Conservation (phyloP, 2,329 filamentous ascomycete genomes). For the Xenoacremonium recifei region DNA sequence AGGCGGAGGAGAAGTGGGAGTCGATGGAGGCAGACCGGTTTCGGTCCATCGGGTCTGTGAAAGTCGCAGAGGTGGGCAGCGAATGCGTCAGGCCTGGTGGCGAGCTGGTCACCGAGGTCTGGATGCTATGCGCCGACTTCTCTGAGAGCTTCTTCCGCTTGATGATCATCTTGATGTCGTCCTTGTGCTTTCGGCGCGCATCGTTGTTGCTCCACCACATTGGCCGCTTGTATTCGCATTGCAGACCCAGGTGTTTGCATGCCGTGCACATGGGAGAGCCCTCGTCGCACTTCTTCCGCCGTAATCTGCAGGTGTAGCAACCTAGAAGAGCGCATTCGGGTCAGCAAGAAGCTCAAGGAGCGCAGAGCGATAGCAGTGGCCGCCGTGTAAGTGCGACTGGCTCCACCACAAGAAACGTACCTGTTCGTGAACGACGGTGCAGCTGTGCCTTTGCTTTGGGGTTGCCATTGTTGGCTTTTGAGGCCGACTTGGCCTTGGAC, state of each 20-base stretch:
- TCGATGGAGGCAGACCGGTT: constrained; percentile 77
- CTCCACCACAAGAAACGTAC: constrained; percentile 47
- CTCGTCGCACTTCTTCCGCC: constrained; percentile 70
- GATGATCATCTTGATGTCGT: constrained; percentile 95
- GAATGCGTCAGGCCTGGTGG: constrained; percentile 81
- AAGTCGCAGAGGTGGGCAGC: constrained; percentile 75
- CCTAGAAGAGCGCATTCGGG: constrained; percentile 42
- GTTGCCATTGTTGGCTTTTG: constrained; percentile 52
- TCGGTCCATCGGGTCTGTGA: constrained; percentile 70
- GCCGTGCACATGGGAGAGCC: constrained; percentile 61
- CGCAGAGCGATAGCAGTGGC: constrained; percentile 12
- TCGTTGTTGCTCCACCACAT: constrained; percentile 98
- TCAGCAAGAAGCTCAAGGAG: constrained; percentile 9
- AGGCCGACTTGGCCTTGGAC: constrained; percentile 56
- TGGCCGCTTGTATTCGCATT: constrained; percentile 94
- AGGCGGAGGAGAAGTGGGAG: constrained; percentile 71
- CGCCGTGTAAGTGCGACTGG: constrained; percentile 29
- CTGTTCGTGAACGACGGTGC: constrained; percentile 92
- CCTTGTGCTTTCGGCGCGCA: constrained; percentile 81
- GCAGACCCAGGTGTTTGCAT: constrained; percentile 73
- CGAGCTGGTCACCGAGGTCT: constrained; percentile 56
- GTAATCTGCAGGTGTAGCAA: constrained; percentile 67
- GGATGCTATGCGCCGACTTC: constrained; percentile 65
- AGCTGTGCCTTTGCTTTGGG: constrained; percentile 77
- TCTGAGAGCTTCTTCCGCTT: constrained; percentile 94